Conservation (phyloP, 257 asterid genomes). For the Solanum peruvianum region DNA sequence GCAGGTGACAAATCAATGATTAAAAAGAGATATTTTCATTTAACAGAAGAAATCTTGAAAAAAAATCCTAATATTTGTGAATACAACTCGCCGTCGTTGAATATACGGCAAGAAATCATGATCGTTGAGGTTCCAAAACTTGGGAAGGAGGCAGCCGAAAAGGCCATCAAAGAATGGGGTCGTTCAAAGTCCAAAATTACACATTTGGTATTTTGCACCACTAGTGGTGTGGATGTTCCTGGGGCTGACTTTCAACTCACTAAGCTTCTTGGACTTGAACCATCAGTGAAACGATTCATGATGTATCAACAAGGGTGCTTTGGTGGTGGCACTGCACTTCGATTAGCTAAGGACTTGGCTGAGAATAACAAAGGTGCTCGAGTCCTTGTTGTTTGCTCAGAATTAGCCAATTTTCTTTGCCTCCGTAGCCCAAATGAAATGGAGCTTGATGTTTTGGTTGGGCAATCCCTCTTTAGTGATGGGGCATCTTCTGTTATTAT, state of each 20-base stretch:
- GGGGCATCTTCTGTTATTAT: not conserved
- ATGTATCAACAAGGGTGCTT: conserved; percentile 10
- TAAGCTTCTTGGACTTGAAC: not conserved
- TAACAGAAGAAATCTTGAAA: conserved; percentile 1
- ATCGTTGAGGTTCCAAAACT: conserved; percentile 10
- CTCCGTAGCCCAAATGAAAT: not conserved
- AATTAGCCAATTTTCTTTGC: too few species aligned
- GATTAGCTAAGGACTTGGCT: not conserved
- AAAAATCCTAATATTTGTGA: not conserved
- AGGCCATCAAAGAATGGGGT: conserved; percentile 7
- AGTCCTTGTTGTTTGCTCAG: not conserved
- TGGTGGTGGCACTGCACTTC: not conserved
- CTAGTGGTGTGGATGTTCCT: conserved; percentile 3
- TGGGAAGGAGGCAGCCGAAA: conserved; percentile 9
- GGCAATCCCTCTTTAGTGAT: not conserved
- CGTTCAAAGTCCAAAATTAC: not conserved
- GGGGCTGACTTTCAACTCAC: conserved; percentile 3
- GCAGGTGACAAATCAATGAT: not conserved
- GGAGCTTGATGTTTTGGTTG: not conserved
- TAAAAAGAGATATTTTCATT: conserved; percentile 4
- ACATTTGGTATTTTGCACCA: conserved; percentile 1
- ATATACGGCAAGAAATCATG: conserved; percentile 3
- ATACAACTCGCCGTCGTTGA: conserved; percentile 1
- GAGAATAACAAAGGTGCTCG: not conserved
- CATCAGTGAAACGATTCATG: conserved; percentile 3